Conservation (phyloP, 495 filamentous ascomycete genomes). For the Lasiosphaeria hispida region DNA sequence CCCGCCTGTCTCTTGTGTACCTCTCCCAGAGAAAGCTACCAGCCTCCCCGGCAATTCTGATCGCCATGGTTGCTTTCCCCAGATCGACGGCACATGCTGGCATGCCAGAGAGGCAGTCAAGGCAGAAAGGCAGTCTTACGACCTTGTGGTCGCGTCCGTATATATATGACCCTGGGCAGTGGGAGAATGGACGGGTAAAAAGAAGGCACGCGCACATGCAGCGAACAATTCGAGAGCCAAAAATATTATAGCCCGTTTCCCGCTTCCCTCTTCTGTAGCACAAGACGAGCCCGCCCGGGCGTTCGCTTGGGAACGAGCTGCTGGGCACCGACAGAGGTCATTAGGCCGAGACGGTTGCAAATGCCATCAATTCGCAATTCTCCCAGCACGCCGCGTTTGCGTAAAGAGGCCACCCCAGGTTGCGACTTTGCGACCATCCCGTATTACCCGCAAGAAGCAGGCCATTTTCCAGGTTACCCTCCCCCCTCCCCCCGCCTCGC, state of each 20-base stretch:
- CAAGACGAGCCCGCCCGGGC: too few relatives aligned
- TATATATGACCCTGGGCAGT: too few relatives aligned
- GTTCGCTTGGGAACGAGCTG: too few relatives aligned
- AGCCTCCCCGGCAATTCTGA: slow-evolving; percentile 10
- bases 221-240: too few relatives aligned
- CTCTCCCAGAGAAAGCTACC: not conserved
- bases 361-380: too few relatives aligned
- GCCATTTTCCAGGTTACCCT: slow-evolving; percentile 14
- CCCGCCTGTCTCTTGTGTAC: not conserved
- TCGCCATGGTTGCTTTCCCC: slow-evolving; percentile 16
- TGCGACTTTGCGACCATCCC: slow-evolving; percentile 7
- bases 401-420: too few relatives aligned
- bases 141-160: not conserved
- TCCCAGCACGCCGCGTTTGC: too few relatives aligned
- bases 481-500: not conserved
- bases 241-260: too few relatives aligned
- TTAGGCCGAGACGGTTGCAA: slow-evolving; percentile 3
- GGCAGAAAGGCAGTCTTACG: not conserved
- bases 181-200: too few relatives aligned
- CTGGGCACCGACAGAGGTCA: not conserved
- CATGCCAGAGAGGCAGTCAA: not conserved
- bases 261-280: too few relatives aligned
- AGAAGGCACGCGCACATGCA: too few relatives aligned
- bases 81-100: slow-evolving; percentile 25
- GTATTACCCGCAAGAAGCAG: slow-evolving; percentile 15